Base-by-base conservation (phyloP, 441 rosid genomes). In the Viola pubescens region DNA sequence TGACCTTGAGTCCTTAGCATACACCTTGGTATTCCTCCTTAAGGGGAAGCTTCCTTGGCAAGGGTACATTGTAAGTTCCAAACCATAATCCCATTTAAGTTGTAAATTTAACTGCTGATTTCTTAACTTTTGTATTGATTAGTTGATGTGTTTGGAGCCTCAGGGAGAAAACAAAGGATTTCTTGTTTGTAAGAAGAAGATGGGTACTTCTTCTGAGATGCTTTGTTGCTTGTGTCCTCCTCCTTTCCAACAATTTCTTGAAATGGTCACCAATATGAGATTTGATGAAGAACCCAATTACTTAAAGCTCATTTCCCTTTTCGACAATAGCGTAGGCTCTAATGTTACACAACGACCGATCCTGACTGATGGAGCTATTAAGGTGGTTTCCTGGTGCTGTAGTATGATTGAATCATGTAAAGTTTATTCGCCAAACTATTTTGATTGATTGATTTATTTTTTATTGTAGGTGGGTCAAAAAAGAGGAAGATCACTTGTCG, bases 1-100 rank as follows among this genome's bases (percentile, higher is more conserved):
- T 75, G 90, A 84, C 72, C 81, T 84, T 37, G 90, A 84, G 66
- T 84, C 90, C 7, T 82, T 84, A 57, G 87, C 87, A 12, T 84
- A 84, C 68, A 84, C 90, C 1, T 82, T 84, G 16, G 59, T 84
- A 67, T 84, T 84, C 60, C 90, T 84, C 60, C 83, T 80, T 16
- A 76, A 73, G 42, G 87, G 87, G 48, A 82, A 85, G 64, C 75
- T 84, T 60, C 90, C 90, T 48, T 82, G 90, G 90, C 90, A 84
- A 60, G 90, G 87, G 54, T 80, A 72, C 60, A 83, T 78, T 83
- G 90, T 78, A 37, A 41, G 41, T 37, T 10, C 14, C 37, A 3
- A 5, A 3, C 48, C 11, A 6, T 9, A 3, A 6, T 46, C 48
- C 7, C 9, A 6, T 46, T 46, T 5, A n/a, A 4, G 52, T 41